phyloP scores from a whole-genome alignment of 192 early-diverging fungal species.

The Linnemannia schmuckeri region DNA sequence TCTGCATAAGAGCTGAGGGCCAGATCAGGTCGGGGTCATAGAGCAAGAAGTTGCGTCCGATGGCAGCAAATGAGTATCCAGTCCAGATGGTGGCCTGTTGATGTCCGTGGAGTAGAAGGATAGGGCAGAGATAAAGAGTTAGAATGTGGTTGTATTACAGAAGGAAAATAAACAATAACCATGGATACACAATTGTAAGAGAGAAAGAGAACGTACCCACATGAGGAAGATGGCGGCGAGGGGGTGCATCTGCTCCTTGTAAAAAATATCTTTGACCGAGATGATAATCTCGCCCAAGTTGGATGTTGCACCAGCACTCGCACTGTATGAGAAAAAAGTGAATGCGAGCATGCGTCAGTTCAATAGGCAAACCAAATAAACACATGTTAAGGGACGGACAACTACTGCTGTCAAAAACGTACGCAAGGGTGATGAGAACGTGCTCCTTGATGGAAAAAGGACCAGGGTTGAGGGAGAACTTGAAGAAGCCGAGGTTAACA shows the following conservation, averaged over 20 bases:
- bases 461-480: slow-evolving; percentile 62
- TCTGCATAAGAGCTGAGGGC: slow-evolving; percentile 59
- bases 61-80: slow-evolving; percentile 56
- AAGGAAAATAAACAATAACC: too few species aligned
- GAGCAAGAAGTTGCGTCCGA: slow-evolving; percentile 54
- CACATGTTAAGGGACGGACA: neutral
- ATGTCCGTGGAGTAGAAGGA: neutral
- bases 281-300: slow-evolving; percentile 60
- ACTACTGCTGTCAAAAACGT: neutral
- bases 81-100: slow-evolving; percentile 58
- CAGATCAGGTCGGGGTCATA: slow-evolving; percentile 58
- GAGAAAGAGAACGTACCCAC: slow-evolving; percentile 36
- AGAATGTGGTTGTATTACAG: neutral
- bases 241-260: slow-evolving; percentile 59
- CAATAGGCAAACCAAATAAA: neutral
- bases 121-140: neutral
- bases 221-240: slow-evolving; percentile 54
- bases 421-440: slow-evolving; percentile 59
- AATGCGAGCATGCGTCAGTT: neutral
- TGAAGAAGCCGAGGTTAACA: slow-evolving; percentile 40
- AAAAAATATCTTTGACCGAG: slow-evolving; percentile 61
- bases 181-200: neutral
- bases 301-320: slow-evolving; percentile 53
- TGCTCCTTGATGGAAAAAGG: slow-evolving; percentile 67
- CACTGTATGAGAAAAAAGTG: slow-evolving; percentile 11